These are phyloP conservation scores for Trapa bicornis DNA, from an alignment of 345 rosid species.

Conservation along the genomic window DNA sequence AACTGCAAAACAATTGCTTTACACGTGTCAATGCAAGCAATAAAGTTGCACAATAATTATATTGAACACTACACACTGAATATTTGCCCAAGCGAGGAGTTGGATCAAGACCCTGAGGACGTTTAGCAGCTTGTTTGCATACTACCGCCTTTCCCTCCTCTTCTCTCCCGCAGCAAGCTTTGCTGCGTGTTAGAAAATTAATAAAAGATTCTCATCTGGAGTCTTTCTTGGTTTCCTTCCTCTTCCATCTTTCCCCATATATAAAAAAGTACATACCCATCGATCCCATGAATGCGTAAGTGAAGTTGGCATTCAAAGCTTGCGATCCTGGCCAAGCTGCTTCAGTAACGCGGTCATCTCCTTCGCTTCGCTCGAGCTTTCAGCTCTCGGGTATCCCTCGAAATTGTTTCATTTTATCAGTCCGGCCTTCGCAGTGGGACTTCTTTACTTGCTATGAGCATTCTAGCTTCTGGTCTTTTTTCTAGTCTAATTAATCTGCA, in stretches of 20 bases:
- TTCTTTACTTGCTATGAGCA: not conserved
- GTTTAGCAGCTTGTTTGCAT: too few species aligned
- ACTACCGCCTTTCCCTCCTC: not conserved
- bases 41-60: too few species aligned
- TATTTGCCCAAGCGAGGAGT: too few species aligned
- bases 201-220: not conserved
- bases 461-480: too few species aligned
- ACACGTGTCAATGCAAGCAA: too few species aligned
- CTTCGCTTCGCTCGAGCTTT: conserved; percentile 4
- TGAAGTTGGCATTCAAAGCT: conserved; percentile 7
- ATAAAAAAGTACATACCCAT: not conserved
- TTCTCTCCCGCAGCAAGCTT: not conserved
- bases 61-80: too few species aligned
- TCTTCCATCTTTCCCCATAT: not conserved
- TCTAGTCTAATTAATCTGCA: not conserved
- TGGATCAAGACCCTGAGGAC: too few species aligned
- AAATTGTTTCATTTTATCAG: not conserved
- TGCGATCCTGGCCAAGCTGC: conserved; percentile 11
- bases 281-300: conserved; percentile 3
- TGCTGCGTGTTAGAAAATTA: not conserved
- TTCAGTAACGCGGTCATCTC: not conserved
- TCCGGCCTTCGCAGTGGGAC: not conserved
- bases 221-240: too few species aligned
- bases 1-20: too few species aligned
- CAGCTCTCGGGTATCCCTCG: conserved; percentile 25